Base-by-base conservation (phyloP, 257 asterid species). In the Paulownia fortunei region DNA sequence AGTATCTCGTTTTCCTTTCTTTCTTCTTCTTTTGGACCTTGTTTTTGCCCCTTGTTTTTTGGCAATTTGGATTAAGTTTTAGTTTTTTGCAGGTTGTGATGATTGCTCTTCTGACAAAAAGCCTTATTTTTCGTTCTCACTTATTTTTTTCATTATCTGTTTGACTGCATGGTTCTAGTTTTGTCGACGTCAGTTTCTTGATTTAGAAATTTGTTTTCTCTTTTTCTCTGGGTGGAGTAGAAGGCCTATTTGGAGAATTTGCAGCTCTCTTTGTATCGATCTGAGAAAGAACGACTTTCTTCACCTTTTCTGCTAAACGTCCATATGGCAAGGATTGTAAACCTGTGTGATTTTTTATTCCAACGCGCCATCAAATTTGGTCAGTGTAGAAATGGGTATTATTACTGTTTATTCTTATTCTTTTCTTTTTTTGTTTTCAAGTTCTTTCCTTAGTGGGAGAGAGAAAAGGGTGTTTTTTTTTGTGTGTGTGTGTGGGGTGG, bases 81-180 rank as follows among this genome's bases (percentile, higher is more conserved):
- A 42, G 8, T 36, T 42, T 72, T 79, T 68, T 80, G 80, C 80
- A 65, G 71, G 63, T 19, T 75, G 62, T 54, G 78, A 69, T 78
- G 82, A 83, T 79, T 79, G 32, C 36, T 69, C 39, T 55, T 83
- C 82, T 83, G 82, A 71, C 82, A 83, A 26, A 69, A 80, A 18
- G 76, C 9, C 26, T 27, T 51, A 13, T 8, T 30, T 58, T 69
- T 58, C 32, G 3, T 24, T 61, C 37, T 63, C 64, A 18, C 4
- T 18, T 21, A 23, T 52, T 63, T 37, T 51, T 72, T 72, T 13
- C 74, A 55, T 21, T n/a, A 23, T 18, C 34, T 24, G 44, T 55
- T 73, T 80, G 72, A 55, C 73, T 70, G 41, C 66, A 64, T 36
- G 9, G 37, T 49, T 54, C 37, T 19, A 44, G 26, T 13, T 10